Evolutionary conservation across 1,284 basidiomycete genomes (phyloP), one percentile per base, ranked within the genome.

Genomic region (Heterobasidion annosum): DNA sequence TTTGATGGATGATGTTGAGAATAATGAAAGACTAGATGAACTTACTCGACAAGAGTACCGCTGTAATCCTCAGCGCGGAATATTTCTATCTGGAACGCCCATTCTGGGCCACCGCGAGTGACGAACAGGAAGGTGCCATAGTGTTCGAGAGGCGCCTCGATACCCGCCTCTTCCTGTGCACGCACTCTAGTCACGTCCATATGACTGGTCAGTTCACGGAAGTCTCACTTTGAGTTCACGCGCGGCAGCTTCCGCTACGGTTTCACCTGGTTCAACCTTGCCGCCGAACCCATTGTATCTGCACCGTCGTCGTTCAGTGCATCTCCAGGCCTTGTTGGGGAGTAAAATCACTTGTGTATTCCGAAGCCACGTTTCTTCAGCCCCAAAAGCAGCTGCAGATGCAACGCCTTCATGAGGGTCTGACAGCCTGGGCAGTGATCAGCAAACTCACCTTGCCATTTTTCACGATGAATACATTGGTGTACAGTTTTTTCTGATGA

Each of bases 261-360:
- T 75, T 67, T 91, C 88, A 2, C 75, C 77, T 0, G 71, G 66
- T 57, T 88, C 84, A 1, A 83, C 78, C 65, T 89, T 91, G 2
- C 87, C 87, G 5, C 86, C 88, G 59, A 87, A 90, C 1, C 85
- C 85, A 59, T 88, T 88, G 59, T 76, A 84, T 58, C 84, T 87
- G 58, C 42, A 33, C 2, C 37, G 19, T 9, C 8, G 47, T 32
- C 19, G n/a, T 19, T 53, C 44, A 55, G 18, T 18, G 40, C 50
- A 32, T 32, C 2, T 13, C 10, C 5, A 9, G 34, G 19, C 46
- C 44, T 25, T 13, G 43, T 32, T 13, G 5, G 16, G 1, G 3
- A 42, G n/a, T 48, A 32, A 13, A 57, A 51, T 34, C 59, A 85
- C 85, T 79, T 70, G 55, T 75, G 72, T 42, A 71, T 66, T 2